phyloP scores from a whole-genome alignment of 2,329 filamentous ascomycete species.

The Magnaporthiopsis incrustans region DNA sequence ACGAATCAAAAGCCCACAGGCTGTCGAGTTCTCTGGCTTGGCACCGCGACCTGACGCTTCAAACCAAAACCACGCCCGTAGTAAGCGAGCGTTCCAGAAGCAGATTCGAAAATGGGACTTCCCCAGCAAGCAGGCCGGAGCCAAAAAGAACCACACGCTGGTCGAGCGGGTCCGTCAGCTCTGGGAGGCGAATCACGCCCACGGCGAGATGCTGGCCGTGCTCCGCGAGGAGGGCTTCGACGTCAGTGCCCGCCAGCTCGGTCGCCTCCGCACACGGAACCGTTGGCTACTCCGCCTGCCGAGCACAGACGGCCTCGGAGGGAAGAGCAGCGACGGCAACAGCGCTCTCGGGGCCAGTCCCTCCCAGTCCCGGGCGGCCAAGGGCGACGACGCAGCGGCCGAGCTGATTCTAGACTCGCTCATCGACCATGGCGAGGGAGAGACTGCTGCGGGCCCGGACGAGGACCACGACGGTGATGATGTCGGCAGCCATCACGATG shows the following conservation, averaged over 20 bases:
- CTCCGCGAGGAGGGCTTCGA: constrained; percentile 66
- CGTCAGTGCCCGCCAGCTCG: constrained; percentile 63
- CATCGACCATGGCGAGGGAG: constrained; percentile 21
- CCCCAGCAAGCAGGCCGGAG: constrained; percentile 63
- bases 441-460: constrained; percentile 19
- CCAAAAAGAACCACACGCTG: constrained; percentile 60
- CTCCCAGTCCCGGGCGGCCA: background rate
- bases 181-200: constrained; percentile 66
- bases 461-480: background rate
- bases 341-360: background rate
- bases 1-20: background rate
- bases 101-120: constrained; percentile 77
- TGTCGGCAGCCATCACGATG: background rate
- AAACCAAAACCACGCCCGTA: constrained; percentile 22
- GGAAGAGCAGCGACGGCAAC: no score
- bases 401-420: constrained; percentile 15
- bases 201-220: constrained; percentile 65
- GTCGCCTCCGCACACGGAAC: constrained; percentile 61
- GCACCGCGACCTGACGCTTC: background rate
- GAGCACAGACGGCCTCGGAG: constrained; percentile 10
- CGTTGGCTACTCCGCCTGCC: constrained; percentile 57
- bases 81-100: constrained; percentile 68
- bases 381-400: background rate
- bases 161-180: constrained; percentile 65
- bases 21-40: no score